phyloP scores from a whole-genome alignment of 176 grass and related monocot species.

The Hordeum vulgare region DNA sequence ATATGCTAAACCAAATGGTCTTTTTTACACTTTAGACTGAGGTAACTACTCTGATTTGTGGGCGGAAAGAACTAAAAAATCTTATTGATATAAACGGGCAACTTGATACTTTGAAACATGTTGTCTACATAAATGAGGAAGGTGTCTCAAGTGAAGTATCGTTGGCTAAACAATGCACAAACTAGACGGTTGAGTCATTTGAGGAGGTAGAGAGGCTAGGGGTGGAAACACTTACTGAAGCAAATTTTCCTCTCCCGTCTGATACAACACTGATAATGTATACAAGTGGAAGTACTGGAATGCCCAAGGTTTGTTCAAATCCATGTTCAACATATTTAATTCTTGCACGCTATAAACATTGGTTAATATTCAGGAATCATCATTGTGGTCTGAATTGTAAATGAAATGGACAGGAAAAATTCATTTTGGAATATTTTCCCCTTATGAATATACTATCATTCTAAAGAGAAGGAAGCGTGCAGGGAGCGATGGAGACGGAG shows the following conservation, averaged over 20 bases:
- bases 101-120: slow-evolving; percentile 77
- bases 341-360: no score
- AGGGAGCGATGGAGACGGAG: no score
- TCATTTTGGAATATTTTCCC: no score
- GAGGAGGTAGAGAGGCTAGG: slow-evolving; percentile 77
- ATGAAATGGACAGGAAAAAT: no score
- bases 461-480: no score
- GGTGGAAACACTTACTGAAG: slow-evolving; percentile 46
- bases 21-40: slow-evolving; percentile 66
- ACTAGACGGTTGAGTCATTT: slow-evolving; percentile 66
- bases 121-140: slow-evolving; percentile 79
- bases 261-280: slow-evolving; percentile 96
- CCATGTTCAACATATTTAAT: background rate
- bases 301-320: slow-evolving; percentile 82
- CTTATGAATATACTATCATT: no score
- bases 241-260: slow-evolving; percentile 52
- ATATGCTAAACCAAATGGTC: slow-evolving; percentile 10
- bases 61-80: slow-evolving; percentile 86
- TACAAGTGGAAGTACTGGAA: slow-evolving; percentile 95
- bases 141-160: slow-evolving; percentile 68
- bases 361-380: no score
- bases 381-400: no score
- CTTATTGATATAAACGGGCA: slow-evolving; percentile 74
- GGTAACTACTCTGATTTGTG: slow-evolving; percentile 78
- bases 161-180: slow-evolving; percentile 58